phyloP scores from a whole-genome alignment of 2,329 filamentous ascomycete genomes.

The Hysterium pulicare region DNA sequence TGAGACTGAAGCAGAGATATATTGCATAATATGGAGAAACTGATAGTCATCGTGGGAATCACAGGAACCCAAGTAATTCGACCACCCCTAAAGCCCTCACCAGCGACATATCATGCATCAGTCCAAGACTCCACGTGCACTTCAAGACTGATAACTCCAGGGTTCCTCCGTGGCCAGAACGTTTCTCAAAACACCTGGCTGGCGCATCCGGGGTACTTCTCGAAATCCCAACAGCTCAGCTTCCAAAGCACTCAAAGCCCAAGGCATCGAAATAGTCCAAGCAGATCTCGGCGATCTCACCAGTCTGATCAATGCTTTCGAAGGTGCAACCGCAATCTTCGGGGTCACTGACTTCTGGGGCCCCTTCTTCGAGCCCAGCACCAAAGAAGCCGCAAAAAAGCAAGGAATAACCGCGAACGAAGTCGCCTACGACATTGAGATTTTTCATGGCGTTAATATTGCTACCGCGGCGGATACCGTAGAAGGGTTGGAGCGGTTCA shows the following conservation, averaged over 20 bases:
- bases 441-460: constrained; percentile 33
- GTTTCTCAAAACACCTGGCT: constrained; percentile 8
- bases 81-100: no score
- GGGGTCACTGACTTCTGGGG: constrained; percentile 28
- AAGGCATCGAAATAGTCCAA: constrained; percentile 33
- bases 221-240: constrained; percentile 37
- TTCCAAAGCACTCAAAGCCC: constrained; percentile 20
- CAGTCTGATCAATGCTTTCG: constrained; percentile 33
- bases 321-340: constrained; percentile 37
- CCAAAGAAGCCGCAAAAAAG: neutral
- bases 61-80: neutral
- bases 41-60: neutral
- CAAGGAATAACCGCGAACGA: neutral
- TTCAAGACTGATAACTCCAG: no score
- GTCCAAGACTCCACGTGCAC: no score
- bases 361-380: neutral
- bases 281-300: constrained; percentile 30
- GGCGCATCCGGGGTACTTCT: constrained; percentile 34
- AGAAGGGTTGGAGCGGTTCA: constrained; percentile 32
- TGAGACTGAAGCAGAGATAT: no score
- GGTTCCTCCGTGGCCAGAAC: constrained; percentile 51
- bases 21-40: neutral
- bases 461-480: constrained; percentile 31
- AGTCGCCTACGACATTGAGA: neutral
- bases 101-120: no score